phyloP scores from a whole-genome alignment of 2,329 filamentous ascomycete species.

The Blumeria graminis region DNA sequence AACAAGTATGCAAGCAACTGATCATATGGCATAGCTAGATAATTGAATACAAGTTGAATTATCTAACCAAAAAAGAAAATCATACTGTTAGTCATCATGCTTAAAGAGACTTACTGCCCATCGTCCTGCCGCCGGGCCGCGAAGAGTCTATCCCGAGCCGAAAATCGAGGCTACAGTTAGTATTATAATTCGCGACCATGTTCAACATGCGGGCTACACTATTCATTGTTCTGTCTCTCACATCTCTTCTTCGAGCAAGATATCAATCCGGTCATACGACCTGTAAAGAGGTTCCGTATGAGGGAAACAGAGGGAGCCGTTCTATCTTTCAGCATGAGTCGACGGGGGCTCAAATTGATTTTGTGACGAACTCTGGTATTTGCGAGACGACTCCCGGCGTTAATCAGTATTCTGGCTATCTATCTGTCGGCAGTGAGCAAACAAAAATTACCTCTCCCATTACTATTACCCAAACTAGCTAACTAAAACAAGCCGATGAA shows the following conservation, averaged over 20 bases:
- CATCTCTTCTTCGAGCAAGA: neutral
- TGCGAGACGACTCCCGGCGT: constrained; percentile 26
- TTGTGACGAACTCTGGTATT: constrained; percentile 25
- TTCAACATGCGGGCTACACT: no score
- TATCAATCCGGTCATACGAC: neutral
- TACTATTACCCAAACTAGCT: constrained; percentile 11
- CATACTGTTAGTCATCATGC: no score
- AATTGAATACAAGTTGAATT: no score
- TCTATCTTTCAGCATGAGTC: constrained; percentile 24
- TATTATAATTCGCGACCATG: no score
- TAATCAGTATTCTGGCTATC: constrained; percentile 26
- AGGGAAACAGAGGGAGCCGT: constrained; percentile 18
- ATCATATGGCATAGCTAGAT: no score
- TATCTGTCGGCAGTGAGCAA: constrained; percentile 19
- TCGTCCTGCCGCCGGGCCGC: no score
- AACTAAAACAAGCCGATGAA: constrained; percentile 6
- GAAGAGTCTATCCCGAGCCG: no score
- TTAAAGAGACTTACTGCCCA: no score
- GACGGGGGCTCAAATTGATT: constrained; percentile 21
- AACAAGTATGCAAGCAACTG: no score
- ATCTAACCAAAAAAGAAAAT: no score
- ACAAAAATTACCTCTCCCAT: neutral
- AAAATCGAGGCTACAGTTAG: no score
- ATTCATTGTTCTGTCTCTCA: neutral
- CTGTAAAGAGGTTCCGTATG: constrained; percentile 15